Evolutionary conservation across 176 grass and related monocot species (phyloP).

Genomic region (Oropetium thomaeum): DNA sequence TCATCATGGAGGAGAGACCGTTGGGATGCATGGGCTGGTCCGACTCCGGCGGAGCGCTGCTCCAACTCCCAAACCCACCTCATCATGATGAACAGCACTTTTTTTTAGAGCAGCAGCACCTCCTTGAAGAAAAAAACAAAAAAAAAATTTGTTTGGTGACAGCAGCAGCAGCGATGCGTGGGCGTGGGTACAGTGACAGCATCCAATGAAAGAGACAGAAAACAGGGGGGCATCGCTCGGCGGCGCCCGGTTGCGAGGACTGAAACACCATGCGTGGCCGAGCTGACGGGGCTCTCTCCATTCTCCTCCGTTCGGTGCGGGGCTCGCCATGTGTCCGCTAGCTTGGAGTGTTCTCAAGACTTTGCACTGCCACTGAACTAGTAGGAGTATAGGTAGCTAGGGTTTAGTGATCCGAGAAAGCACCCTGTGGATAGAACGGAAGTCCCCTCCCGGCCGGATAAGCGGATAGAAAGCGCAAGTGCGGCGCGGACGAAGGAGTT

Average conservation of each 20-base stretch:
- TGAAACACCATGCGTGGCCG: background rate
- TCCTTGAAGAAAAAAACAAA: background rate
- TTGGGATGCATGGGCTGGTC: no score
- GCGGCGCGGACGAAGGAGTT: background rate
- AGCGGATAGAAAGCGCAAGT: constrained; percentile 13
- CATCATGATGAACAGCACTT: background rate
- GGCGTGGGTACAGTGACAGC: background rate
- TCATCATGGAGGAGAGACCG: no score
- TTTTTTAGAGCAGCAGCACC: no score
- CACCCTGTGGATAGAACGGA: background rate
- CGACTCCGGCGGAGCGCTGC: no score
- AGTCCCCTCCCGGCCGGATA: background rate
- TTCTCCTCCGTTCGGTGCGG: background rate
- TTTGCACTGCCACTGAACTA: background rate
- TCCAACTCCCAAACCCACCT: background rate
- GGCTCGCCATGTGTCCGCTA: background rate
- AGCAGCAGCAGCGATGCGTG: background rate
- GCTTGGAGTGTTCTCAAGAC: background rate
- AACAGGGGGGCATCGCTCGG: background rate
- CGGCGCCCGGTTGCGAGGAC: background rate
- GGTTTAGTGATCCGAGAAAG: constrained; percentile 16
- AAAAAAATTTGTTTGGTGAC: no score
- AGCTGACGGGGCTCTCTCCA: no score
- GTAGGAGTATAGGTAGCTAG: background rate
- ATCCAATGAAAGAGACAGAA: background rate